Percentiles rank a stretch among this genome's conserved stretches.
Conservation (phyloP, 2,329 filamentous ascomycete genomes). For the Xylariaceae sp. region DNA sequence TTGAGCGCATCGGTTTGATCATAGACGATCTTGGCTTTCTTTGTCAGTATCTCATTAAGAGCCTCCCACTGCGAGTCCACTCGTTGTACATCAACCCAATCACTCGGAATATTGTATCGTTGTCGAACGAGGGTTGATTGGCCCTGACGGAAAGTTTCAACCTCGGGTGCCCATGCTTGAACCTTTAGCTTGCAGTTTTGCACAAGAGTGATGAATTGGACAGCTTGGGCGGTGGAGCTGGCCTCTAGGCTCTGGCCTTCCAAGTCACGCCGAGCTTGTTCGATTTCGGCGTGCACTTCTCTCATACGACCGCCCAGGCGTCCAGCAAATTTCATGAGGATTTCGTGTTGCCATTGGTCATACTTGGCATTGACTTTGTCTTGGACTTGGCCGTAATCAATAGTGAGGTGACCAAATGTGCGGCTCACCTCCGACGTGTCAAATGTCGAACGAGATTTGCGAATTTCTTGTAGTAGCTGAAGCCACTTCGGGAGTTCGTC, state of each 20-base stretch:
- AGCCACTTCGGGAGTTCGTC: slow-evolving; percentile 92
- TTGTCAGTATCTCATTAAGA: slow-evolving; percentile 83
- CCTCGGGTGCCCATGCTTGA: slow-evolving; percentile 89
- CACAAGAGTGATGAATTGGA: slow-evolving; percentile 97
- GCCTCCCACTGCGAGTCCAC: slow-evolving; percentile 95
- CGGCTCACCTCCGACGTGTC: slow-evolving; percentile 93
- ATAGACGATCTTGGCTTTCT: slow-evolving; percentile 92
- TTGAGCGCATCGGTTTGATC: slow-evolving; percentile 94
- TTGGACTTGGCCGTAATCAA: slow-evolving; percentile 98
- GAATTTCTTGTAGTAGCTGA: slow-evolving; percentile 92
- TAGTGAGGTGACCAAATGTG: slow-evolving; percentile 87
- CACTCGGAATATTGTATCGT: slow-evolving; percentile 85
- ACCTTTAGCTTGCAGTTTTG: slow-evolving; percentile 95
- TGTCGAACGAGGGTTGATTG: slow-evolving; percentile 89
- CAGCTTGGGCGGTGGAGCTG: slow-evolving; percentile 91
- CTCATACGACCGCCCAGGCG: slow-evolving; percentile 87
- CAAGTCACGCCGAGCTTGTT: slow-evolving; percentile 83
- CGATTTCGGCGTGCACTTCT: slow-evolving; percentile 87
- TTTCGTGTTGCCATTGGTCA: slow-evolving; percentile 98
- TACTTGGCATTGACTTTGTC: slow-evolving; percentile 99
- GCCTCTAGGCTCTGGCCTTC: slow-evolving; percentile 91
- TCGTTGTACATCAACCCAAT: slow-evolving; percentile 95
- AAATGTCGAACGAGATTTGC: slow-evolving; percentile 92
- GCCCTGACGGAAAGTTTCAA: slow-evolving; percentile 92
- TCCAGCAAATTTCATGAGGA: slow-evolving; percentile 85